phyloP scores from a whole-genome alignment of 805 yeast species.

The Metahyphopichia silvanorum region DNA sequence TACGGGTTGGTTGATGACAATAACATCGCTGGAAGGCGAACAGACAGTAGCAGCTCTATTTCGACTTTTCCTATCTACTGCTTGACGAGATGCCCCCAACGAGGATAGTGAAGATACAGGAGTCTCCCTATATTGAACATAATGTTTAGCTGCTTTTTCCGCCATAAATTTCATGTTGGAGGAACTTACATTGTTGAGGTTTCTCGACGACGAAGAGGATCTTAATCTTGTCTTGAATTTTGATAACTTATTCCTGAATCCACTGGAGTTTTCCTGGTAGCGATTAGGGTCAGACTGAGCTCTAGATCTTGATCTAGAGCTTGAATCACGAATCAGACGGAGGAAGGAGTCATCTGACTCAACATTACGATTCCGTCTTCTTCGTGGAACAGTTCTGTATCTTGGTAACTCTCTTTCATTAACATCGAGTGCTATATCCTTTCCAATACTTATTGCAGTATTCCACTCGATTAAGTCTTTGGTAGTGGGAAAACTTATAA shows the following conservation, averaged over 20 bases:
- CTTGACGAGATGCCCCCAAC: neutral
- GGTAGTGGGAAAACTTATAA: slow-evolving; percentile 60
- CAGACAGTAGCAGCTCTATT: slow-evolving; percentile 1
- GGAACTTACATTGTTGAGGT: neutral
- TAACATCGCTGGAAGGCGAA: neutral
- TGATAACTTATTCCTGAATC: slow-evolving; percentile 5
- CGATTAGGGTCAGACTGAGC: neutral
- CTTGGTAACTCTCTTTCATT: slow-evolving; percentile 68
- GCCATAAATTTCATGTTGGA: neutral
- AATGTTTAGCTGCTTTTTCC: neutral
- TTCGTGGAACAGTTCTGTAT: slow-evolving; percentile 77
- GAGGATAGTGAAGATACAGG: neutral
- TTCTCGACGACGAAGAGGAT: slow-evolving; percentile 2
- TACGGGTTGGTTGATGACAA: neutral
- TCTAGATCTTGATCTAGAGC: neutral
- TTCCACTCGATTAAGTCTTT: slow-evolving; percentile 80
- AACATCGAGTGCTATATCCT: slow-evolving; percentile 76
- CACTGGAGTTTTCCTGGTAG: too few relatives aligned
- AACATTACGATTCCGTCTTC: slow-evolving; percentile 46
- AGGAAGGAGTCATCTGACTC: neutral
- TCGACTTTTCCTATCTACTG: too few relatives aligned
- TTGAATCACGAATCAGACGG: neutral
- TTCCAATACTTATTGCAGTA: slow-evolving; percentile 65
- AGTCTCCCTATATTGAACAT: neutral
- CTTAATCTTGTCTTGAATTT: slow-evolving; percentile 7